Conservation (phyloP, 352 stramenopile genomes). For the Nothophytophthora sp. region DNA sequence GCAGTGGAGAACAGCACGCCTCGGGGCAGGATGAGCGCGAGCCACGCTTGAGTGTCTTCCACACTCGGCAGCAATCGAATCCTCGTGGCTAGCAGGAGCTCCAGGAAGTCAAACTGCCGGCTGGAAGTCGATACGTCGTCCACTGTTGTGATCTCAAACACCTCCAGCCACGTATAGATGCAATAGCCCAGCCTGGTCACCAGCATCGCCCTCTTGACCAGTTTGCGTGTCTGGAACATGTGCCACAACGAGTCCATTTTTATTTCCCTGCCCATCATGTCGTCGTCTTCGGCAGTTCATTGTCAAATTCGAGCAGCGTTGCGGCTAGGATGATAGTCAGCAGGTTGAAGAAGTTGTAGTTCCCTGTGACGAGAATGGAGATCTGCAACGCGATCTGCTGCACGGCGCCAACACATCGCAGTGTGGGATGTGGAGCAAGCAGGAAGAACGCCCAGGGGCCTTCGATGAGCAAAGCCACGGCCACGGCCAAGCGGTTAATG, state of each 20-base stretch:
- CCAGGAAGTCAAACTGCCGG: slow-evolving; percentile 6
- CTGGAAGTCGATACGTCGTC: not conserved
- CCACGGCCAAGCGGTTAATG: slow-evolving; percentile 76
- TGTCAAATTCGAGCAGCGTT: slow-evolving; percentile 33
- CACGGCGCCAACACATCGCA: slow-evolving; percentile 55
- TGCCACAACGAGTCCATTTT: slow-evolving; percentile 29
- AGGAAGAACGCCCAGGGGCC: slow-evolving; percentile 86
- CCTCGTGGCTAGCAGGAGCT: slow-evolving; percentile 18
- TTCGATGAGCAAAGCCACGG: slow-evolving; percentile 88
- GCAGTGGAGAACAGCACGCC: slow-evolving; percentile 18
- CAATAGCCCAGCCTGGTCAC: slow-evolving; percentile 21
- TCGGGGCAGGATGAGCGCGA: slow-evolving; percentile 31
- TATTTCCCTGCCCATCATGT: no score
- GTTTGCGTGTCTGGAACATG: slow-evolving; percentile 20
- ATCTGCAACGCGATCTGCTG: slow-evolving; percentile 86
- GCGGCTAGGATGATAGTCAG: slow-evolving; percentile 67
- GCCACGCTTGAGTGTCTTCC: slow-evolving; percentile 42
- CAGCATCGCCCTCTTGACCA: slow-evolving; percentile 1
- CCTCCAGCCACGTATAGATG: slow-evolving; percentile 22
- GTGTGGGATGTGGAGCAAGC: slow-evolving; percentile 53
- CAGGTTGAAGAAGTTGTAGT: slow-evolving; percentile 96
- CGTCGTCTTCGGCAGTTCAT: not conserved
- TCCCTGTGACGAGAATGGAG: slow-evolving; percentile 86
- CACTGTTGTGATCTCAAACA: slow-evolving; percentile 22
- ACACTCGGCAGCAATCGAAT: slow-evolving; percentile 38